Base-by-base conservation (phyloP, 192 early-diverging fungal genomes). In the Backusella parvicylindrica region DNA sequence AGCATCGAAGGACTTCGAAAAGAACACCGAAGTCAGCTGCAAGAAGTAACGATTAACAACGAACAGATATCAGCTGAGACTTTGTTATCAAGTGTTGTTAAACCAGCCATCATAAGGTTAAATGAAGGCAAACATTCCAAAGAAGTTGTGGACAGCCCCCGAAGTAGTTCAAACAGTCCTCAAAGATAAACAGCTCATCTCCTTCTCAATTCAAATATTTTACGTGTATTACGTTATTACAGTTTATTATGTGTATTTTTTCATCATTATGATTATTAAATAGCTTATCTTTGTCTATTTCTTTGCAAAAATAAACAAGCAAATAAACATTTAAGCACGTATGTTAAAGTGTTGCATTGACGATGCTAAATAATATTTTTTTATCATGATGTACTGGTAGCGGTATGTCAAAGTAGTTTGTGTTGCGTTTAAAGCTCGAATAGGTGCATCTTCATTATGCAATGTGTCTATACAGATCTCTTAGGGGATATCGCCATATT, bases 221-320 rank as follows among this genome's bases (percentile, higher is more conserved):
- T 64, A 64, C 63, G 11, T 31, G 63, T 64, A 64, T 64, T 64
- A 64, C 63, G 63, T 64, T 64, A 64, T 64, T 64, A 7, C 53
- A 56, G 53, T 56, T 56, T 56, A 56, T 56, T n/a, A n/a, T n/a
- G 53, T 56, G n/a, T 56, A 56, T 56, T 56, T 56, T 56, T 56
- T 56, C 63, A 64, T 64, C 63, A 64, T 64, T 64, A 64, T 64
- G 32, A 64, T 32, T 64, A 56, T 56, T 56, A 56, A 56, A 56
- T 56, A 56, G 53, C 53, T 56, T 56, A 64, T 64, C 63, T 64
- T 64, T 64, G 63, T 64, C 63, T 64, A 64, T 64, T 64, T 64
- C 63, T 64, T 64, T 64, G 3, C 63, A 32, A 64, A 64, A 64
- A 64, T 64, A 64, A 64, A 64, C 32, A 64, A 64, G 63, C 63